Conservation (phyloP, 1,284 basidiomycete species). For the Malassezia dermatis region DNA sequence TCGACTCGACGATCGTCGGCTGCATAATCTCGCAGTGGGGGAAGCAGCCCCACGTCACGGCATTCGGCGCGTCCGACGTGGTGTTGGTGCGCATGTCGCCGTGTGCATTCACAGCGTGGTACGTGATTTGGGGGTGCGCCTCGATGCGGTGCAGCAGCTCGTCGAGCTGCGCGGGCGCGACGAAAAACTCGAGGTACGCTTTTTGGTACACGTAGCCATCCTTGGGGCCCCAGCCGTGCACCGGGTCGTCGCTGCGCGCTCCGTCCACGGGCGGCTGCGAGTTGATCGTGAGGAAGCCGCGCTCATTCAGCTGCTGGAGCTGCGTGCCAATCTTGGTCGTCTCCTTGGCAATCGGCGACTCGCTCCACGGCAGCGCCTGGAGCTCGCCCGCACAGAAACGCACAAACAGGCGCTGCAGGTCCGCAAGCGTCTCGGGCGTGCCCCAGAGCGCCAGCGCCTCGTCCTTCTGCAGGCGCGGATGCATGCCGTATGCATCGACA, state of each 20-base stretch:
- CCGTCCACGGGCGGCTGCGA: conserved; percentile 90
- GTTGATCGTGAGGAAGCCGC: conserved; percentile 89
- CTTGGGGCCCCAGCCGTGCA: conserved; percentile 50
- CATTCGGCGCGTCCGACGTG: conserved; percentile 82
- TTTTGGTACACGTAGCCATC: conserved; percentile 52
- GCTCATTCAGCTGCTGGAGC: conserved; percentile 71
- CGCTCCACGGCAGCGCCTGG: conserved; percentile 84
- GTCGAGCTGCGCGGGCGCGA: conserved; percentile 62
- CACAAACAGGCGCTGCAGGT: conserved; percentile 47
- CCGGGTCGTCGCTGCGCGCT: conserved; percentile 61
- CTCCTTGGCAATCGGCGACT: conserved; percentile 72
- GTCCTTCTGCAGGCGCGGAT: conserved; percentile 60
- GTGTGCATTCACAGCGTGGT: conserved; percentile 74
- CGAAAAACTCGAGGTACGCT: conserved; percentile 97
- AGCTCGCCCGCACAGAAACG: conserved; percentile 48
- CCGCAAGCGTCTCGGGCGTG: conserved; percentile 22
- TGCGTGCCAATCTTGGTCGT: conserved; percentile 70
- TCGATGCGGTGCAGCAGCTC: conserved; percentile 75
- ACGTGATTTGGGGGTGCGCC: conserved; percentile 78
- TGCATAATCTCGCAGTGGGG: conserved; percentile 83
- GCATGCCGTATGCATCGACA: conserved; percentile 72
- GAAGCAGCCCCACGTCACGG: conserved; percentile 99
- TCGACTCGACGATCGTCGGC: conserved; percentile 83
- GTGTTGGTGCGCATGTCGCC: conserved; percentile 90
- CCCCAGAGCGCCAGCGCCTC: conserved; percentile 53